These are phyloP conservation scores for Phaeomoniella chlamydospora DNA, from an alignment of 2,329 filamentous ascomycete species.

Conservation along the genomic window DNA sequence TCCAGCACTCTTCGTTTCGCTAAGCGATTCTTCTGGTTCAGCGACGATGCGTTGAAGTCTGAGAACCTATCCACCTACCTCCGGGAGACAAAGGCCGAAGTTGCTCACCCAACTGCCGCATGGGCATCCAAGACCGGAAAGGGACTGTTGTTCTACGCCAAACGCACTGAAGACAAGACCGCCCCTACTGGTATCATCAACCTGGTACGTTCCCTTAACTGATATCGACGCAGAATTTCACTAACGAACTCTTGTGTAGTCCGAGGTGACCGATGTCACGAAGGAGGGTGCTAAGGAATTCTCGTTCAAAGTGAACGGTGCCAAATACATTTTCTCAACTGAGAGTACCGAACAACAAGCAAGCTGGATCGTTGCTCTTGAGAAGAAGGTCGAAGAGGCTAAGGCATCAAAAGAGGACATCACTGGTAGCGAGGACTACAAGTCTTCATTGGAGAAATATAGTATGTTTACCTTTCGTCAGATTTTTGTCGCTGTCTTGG, in stretches of 20 bases:
- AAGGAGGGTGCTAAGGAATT: constrained; percentile 71
- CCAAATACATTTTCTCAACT: constrained; percentile 93
- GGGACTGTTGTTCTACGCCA: constrained; percentile 83
- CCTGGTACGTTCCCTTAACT: constrained; percentile 45
- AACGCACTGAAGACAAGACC: constrained; percentile 69
- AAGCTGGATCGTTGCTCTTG: constrained; percentile 77
- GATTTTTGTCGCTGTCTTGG: constrained; percentile 34
- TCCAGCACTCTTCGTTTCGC: constrained; percentile 70
- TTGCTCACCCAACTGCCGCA: constrained; percentile 65
- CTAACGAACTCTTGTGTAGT: constrained; percentile 21
- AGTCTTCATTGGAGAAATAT: constrained; percentile 63
- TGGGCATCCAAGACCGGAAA: constrained; percentile 93
- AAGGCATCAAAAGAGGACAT: constrained; percentile 65
- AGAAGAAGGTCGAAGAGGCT: constrained; percentile 70
- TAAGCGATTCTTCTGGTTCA: constrained; percentile 90
- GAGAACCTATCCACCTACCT: constrained; percentile 65
- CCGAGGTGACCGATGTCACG: constrained; percentile 56
- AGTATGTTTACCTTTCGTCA: constrained; percentile 28
- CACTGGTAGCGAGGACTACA: constrained; percentile 72
- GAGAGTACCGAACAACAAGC: constrained; percentile 61
- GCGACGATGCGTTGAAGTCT: constrained; percentile 55
- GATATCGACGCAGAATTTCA: neutral
- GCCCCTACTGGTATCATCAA: constrained; percentile 70
- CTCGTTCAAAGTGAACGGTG: constrained; percentile 66
- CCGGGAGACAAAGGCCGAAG: constrained; percentile 72